Evolutionary conservation across 805 yeast species (phyloP).

Genomic region (Ogataea henricii): DNA sequence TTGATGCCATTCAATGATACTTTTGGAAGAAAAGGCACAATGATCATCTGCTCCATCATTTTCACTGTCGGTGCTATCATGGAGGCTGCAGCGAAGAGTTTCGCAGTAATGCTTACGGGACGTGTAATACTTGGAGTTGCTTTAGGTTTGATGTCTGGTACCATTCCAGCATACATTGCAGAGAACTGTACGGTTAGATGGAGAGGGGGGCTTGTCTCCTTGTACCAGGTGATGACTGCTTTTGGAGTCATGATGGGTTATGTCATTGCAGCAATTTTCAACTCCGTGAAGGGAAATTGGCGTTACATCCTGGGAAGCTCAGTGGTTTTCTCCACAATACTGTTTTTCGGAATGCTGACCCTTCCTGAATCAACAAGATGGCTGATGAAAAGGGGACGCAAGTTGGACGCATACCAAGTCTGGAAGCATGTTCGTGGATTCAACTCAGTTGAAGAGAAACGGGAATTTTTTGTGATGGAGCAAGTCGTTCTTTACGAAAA

Average conservation of each 20-base stretch:
- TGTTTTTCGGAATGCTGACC: slow-evolving; percentile 51
- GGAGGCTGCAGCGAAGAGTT: slow-evolving; percentile 49
- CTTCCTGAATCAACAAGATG: slow-evolving; percentile 63
- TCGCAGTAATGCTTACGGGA: slow-evolving; percentile 56
- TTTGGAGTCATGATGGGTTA: slow-evolving; percentile 65
- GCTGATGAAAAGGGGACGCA: slow-evolving; percentile 50
- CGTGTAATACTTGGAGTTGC: slow-evolving; percentile 61
- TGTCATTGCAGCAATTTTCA: slow-evolving; percentile 61
- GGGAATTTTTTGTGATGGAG: slow-evolving; percentile 46
- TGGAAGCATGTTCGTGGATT: slow-evolving; percentile 56
- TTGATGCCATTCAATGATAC: slow-evolving; percentile 56
- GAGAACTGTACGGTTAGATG: slow-evolving; percentile 58
- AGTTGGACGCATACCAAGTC: slow-evolving; percentile 42
- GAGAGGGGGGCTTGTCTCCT: slow-evolving; percentile 59
- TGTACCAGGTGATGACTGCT: slow-evolving; percentile 63
- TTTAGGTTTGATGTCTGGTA: slow-evolving; percentile 63
- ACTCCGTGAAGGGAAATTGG: slow-evolving; percentile 58
- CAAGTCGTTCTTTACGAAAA: slow-evolving; percentile 30
- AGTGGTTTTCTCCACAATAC: slow-evolving; percentile 53
- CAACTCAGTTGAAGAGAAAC: slow-evolving; percentile 40
- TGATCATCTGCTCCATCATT: slow-evolving; percentile 56
- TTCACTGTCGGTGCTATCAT: slow-evolving; percentile 61
- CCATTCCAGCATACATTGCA: slow-evolving; percentile 58
- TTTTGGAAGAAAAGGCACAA: slow-evolving; percentile 55
- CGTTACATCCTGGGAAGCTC: slow-evolving; percentile 65